Evolutionary conservation across 2,329 filamentous ascomycete genomes (phyloP), one percentile per base, ranked within the genome.

Genomic region (Talaromyces sp.): DNA sequence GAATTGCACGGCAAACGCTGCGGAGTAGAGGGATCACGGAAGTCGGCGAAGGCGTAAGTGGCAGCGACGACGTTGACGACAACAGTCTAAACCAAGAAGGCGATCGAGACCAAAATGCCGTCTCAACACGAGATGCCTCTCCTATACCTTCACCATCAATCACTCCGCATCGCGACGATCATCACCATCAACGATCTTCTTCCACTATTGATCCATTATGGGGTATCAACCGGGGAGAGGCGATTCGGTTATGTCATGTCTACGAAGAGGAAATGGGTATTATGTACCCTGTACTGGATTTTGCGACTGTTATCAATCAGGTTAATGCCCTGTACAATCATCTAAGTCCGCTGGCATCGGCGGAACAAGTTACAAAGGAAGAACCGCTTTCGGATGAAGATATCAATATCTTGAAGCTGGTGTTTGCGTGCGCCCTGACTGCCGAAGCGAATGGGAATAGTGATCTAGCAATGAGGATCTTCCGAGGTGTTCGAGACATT

Each of bases 221-320:
- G 83, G 85, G 87, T 17, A 84, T 95, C 43, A 86, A 85, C 49
- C 86, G 88, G 72, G 86, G 91, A 49, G 92, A 97, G 73, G 91
- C 93, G 70, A 76, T 93, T 11, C 86, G 91, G 0, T 79, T 97
- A 15, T 90, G 91, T 67, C 83, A 86, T 15, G 81, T 96, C 0
- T 93, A 94, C 74, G 90, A 96, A 68, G 92, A 97, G 69, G 92
- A 96, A 72, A 88, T 95, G 71, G 91, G 91, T 38, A 85, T 93
- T 70, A 95, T 96, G 91, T 96, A 96, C 73, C 93, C 93, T 0
- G 88, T 96, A 17, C 77, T 96, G 45, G 86, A 91, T 69, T 88
- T 95, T 36, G 86, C 90, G 67, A 68, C 84, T 64, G 81, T 95
- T 36, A 85, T 92, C 53, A 80, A 82, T 5, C 90, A 96, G 74